Evolutionary conservation across 2,329 filamentous ascomycete genomes (phyloP), one percentile per base, ranked within the genome.

Genomic region (Xylaria sp.): DNA sequence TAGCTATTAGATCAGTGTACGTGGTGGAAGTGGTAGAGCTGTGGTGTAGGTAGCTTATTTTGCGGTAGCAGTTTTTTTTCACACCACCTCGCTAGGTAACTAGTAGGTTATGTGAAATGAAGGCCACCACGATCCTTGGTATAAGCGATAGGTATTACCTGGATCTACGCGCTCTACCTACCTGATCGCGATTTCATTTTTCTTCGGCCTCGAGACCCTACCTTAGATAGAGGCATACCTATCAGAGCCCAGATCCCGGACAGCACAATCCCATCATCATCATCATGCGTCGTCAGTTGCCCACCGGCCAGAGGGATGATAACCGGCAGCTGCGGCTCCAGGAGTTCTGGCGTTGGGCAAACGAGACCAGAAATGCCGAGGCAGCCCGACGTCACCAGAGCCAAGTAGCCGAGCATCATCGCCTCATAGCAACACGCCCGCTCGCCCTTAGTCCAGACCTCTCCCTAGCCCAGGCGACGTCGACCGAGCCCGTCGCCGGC

Each of bases 401-500:
- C 30, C 56, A 30, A 32, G 14, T 4, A 1, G 32, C 48, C 19
- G 45, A 21, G 32, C 24, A 21, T 19, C 32, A 62, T 12, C 47
- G 59, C 30, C 32, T 58, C 54, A 27, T 12, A 6, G 19, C 48
- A 17, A 12, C 42, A 3, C 61, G 36, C 24, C 71, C 71, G 12
- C 53, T 72, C n/a, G 53, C 48, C 45, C n/a, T 68, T 30, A 11
- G 65, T 34, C 32, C 48, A 36, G 53, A 39, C 6, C 19, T 51
- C n/a, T 12, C 65, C 19, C 39, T 36, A 1, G 30, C 61, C 21
- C 5, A 27, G 24, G 4, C 12, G 9, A 34, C 51, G 14, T 54
- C 67, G 7, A 19, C 42, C 42, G 42, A 47, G 17, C 14, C 42
- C 42, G 42, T 47, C 58, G 57, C 70, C 14, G 71, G 68, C 7